phyloP scores from a whole-genome alignment of 768 basidiomycete genomes.

The Naganishia kalamii region DNA sequence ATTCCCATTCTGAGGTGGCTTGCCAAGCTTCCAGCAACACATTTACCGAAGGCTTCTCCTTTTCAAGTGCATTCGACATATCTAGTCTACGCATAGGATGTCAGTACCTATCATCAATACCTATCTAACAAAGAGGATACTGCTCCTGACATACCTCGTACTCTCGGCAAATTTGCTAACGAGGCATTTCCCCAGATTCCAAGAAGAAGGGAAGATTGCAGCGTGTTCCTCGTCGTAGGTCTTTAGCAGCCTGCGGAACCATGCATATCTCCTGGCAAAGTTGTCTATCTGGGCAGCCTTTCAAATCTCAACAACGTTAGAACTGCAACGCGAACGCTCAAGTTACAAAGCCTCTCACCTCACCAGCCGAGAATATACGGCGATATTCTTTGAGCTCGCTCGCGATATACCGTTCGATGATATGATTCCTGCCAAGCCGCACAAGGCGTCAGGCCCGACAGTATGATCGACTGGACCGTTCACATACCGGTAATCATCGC shows the following conservation, averaged over 20 bases:
- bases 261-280: slow-evolving; percentile 81
- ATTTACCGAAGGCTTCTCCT: slow-evolving; percentile 67
- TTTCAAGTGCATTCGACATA: slow-evolving; percentile 69
- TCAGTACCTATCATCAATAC: neutral
- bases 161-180: slow-evolving; percentile 82
- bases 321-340: neutral
- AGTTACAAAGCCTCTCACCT: slow-evolving; percentile 56
- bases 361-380: slow-evolving; percentile 83
- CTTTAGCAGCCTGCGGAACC: slow-evolving; percentile 80
- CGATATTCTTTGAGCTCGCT: slow-evolving; percentile 92
- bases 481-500: slow-evolving; percentile 65
- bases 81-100: slow-evolving; percentile 60
- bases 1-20: slow-evolving; percentile 80
- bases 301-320: neutral
- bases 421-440: slow-evolving; percentile 50
- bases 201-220: slow-evolving; percentile 71
- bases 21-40: slow-evolving; percentile 78
- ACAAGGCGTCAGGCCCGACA: neutral
- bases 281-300: slow-evolving; percentile 88
- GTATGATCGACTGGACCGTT: neutral
- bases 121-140: neutral
- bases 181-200: slow-evolving; percentile 78
- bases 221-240: slow-evolving; percentile 83
- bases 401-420: slow-evolving; percentile 81
- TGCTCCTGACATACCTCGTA: slow-evolving; percentile 59